Base-by-base conservation (phyloP, 495 filamentous ascomycete species). In the Ramalina intermedia region DNA sequence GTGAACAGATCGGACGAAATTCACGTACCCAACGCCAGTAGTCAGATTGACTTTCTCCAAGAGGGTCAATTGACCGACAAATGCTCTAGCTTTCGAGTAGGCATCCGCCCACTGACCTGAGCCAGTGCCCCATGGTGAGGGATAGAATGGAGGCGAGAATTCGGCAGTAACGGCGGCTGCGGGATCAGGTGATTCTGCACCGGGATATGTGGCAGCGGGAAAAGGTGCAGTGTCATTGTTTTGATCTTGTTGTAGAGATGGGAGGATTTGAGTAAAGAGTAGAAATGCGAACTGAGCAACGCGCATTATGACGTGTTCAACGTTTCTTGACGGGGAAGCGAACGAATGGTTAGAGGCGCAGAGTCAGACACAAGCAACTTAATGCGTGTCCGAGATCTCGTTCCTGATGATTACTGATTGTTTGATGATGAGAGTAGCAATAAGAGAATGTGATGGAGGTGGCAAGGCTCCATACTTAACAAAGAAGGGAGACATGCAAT, bases 11-110 rank as follows among this genome's bases (percentile, higher is more conserved):
- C 2, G 39, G 18, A 9, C 2, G 8, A 41, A 20, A 4, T 20
- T 16, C 23, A 65, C 73, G 64, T 58, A 82, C 66, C 83, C 84
- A 43, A 79, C 72, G 43, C 90, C 90, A 2, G 88, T 94, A 0
- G 90, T 95, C 38, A 96, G 61, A 62, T 96, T 96, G 62, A 96
- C 85, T 71, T 96, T 96, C 70, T 96, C 90, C 14, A 83, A 68
- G 43, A 96, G 69, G 0, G 88, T 96, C 66, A 96, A 71, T 63
- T 91, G 80, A 40, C 75, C 76, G 41, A 96, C 90, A 44, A 95
- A 84, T 2, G 62, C 68, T 52, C 75, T 75, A 1, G 90, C 90
- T 60, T 90, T 86, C 20, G 63, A 68, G 56, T 95, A 95, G 24
- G 90, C 89, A 13, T 78, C 77, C 33, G 74, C 69, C 90, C 90